These are phyloP conservation scores for Aspergillus phoenicis DNA, from an alignment of 2,329 filamentous ascomycete genomes.

Conservation along the genomic window DNA sequence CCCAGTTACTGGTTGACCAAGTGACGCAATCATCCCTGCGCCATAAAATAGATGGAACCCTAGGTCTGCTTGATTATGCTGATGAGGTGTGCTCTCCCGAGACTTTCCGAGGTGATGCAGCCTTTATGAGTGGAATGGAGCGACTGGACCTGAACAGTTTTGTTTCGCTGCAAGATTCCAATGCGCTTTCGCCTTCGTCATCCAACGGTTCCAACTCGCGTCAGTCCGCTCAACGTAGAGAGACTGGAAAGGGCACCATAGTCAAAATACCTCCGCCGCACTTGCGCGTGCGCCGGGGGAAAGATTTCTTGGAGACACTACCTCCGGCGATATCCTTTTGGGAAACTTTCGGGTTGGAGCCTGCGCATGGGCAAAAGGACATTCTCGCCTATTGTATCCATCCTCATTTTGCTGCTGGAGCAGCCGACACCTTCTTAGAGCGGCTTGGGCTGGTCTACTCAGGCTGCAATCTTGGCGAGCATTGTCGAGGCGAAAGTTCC, in stretches of 20 bases:
- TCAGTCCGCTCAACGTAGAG: slow-evolving; percentile 30
- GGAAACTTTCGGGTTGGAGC: slow-evolving; percentile 62
- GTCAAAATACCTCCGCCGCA: slow-evolving; percentile 54
- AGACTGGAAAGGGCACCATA: slow-evolving; percentile 37
- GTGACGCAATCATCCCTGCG: slow-evolving; percentile 48
- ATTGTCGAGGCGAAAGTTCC: slow-evolving; percentile 47
- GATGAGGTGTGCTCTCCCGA: slow-evolving; percentile 27
- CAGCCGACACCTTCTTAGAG: slow-evolving; percentile 55
- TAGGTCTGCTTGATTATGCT: slow-evolving; percentile 33
- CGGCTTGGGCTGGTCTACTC: slow-evolving; percentile 59
- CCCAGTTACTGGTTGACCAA: slow-evolving; percentile 47
- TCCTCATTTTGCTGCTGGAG: slow-evolving; percentile 51
- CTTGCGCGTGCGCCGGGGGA: slow-evolving; percentile 57
- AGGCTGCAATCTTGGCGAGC: slow-evolving; percentile 58
- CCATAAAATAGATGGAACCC: slow-evolving; percentile 34
- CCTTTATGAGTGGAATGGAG: slow-evolving; percentile 32
- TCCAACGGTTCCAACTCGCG: slow-evolving; percentile 19
- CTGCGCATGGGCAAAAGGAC: slow-evolving; percentile 58
- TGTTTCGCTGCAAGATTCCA: slow-evolving; percentile 36
- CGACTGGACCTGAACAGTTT: slow-evolving; percentile 42
- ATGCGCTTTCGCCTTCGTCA: slow-evolving; percentile 16
- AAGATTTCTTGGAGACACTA: slow-evolving; percentile 57
- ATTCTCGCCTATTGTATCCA: slow-evolving; percentile 61
- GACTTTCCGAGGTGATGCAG: slow-evolving; percentile 32
- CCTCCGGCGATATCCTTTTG: slow-evolving; percentile 62